A percentile compares a stretch with the other conserved stretches of the same genome.
These are phyloP conservation scores for Brassica juncea DNA, from an alignment of 345 rosid species.

Conservation along the genomic window DNA sequence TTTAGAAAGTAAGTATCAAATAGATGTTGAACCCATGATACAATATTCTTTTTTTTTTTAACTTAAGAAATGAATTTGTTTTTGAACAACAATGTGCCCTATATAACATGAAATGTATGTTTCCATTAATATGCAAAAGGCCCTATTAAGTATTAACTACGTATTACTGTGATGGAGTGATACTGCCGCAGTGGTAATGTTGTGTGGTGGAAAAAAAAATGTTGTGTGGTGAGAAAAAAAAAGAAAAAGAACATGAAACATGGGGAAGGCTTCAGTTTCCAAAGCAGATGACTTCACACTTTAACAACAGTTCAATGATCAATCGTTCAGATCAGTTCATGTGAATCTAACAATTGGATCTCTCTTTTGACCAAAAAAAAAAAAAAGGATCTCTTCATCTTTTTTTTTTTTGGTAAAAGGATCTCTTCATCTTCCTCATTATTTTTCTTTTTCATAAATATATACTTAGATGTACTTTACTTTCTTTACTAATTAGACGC, in stretches of 20 bases:
- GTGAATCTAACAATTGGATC: no score
- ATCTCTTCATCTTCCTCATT: constrained; percentile 12
- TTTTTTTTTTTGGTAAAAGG: no score
- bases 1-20: background rate
- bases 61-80: background rate
- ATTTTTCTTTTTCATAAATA: background rate
- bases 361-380: no score
- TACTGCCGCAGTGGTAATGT: background rate
- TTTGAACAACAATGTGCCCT: background rate
- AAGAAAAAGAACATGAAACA: constrained; percentile 8
- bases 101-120: background rate
- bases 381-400: no score
- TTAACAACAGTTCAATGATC: background rate
- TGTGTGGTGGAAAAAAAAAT: background rate
- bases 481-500: background rate
- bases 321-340: no score
- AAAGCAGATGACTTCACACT: constrained; percentile 31
- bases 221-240: background rate
- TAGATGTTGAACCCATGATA: background rate
- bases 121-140: background rate
- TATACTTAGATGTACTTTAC: background rate
- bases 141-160: background rate
- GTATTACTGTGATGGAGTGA: background rate
- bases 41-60: background rate
- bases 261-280: constrained; percentile 40